phyloP scores from a whole-genome alignment of 2,329 filamentous ascomycete species.

The Stachybotrys elegans region DNA sequence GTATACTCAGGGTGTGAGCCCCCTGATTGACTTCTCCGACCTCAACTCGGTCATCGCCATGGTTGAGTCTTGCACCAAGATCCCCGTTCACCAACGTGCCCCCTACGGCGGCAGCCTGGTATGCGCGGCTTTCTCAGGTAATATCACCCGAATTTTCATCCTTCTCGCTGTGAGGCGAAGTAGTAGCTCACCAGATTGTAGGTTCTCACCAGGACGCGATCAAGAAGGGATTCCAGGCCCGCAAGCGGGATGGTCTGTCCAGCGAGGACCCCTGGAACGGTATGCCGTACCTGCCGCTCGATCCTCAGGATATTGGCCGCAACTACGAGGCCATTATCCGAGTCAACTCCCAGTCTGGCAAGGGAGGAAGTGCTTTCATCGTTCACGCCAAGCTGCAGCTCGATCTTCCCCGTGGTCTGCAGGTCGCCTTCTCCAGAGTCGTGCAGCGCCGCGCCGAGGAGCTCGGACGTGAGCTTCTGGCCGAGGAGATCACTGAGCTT shows the following conservation, averaged over 20 bases:
- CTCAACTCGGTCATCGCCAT: slow-evolving; percentile 80
- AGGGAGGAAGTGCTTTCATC: slow-evolving; percentile 92
- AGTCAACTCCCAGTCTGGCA: slow-evolving; percentile 94
- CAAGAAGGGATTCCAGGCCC: slow-evolving; percentile 46
- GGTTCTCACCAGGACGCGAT: slow-evolving; percentile 2
- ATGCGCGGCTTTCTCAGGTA: slow-evolving; percentile 87
- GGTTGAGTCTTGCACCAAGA: slow-evolving; percentile 91
- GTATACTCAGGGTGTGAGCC: slow-evolving; percentile 86
- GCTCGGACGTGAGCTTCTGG: slow-evolving; percentile 77
- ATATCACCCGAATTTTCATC: too few species aligned
- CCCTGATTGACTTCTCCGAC: slow-evolving; percentile 86
- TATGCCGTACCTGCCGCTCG: slow-evolving; percentile 86
- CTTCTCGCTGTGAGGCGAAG: too few species aligned
- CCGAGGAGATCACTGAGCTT: slow-evolving; percentile 78
- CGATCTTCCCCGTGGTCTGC: slow-evolving; percentile 86
- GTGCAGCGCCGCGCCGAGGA: slow-evolving; percentile 79
- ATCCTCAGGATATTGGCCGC: slow-evolving; percentile 87
- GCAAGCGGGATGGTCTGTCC: slow-evolving; percentile 54
- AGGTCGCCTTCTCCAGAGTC: slow-evolving; percentile 83
- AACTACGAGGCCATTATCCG: slow-evolving; percentile 98
- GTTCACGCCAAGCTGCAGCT: slow-evolving; percentile 84
- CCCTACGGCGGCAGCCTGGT: slow-evolving; percentile 90
- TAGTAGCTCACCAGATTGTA: too few species aligned
- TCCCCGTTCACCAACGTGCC: slow-evolving; percentile 82
- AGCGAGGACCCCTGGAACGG: slow-evolving; percentile 68